phyloP scores from a whole-genome alignment of 163 green algal genomes.

The Scenedesmus sp. region DNA sequence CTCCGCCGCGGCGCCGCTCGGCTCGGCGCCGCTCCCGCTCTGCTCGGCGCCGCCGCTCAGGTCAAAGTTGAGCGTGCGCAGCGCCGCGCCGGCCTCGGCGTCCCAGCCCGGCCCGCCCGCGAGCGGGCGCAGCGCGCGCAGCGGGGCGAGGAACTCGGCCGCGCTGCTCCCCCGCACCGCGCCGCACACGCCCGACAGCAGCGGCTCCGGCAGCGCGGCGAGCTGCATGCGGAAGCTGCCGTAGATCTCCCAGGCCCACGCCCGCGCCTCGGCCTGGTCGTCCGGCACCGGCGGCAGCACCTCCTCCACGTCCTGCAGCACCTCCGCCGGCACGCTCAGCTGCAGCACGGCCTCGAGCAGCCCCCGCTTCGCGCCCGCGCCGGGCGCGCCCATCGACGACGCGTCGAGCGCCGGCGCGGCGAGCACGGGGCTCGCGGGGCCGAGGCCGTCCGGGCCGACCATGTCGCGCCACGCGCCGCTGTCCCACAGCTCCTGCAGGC shows the following conservation, averaged over 20 bases:
- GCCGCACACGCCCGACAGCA: constrained; percentile 57
- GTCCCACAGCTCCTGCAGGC: constrained; percentile 50
- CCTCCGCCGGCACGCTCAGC: constrained; percentile 52
- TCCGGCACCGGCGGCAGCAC: constrained; percentile 38
- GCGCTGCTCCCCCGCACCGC: constrained; percentile 37
- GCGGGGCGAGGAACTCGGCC: constrained; percentile 59
- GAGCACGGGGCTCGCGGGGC: constrained; percentile 29
- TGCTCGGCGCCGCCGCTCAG: too few relatives aligned
- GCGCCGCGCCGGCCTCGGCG: constrained; percentile 55
- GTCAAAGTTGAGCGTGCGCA: constrained; percentile 72
- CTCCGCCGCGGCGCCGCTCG: too few relatives aligned
- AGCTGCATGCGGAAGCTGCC: constrained; percentile 44
- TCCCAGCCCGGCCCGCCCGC: constrained; percentile 63
- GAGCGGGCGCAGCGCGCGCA: constrained; percentile 59
- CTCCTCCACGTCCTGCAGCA: constrained; percentile 51
- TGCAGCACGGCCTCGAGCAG: constrained; percentile 58
- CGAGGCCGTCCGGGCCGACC: constrained; percentile 32
- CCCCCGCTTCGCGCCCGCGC: constrained; percentile 43
- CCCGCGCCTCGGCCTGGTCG: constrained; percentile 28
- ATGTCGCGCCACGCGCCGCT: constrained; percentile 40
- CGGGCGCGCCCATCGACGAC: neutral
- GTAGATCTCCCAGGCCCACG: constrained; percentile 55
- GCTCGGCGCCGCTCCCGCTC: too few relatives aligned
- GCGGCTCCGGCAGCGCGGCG: constrained; percentile 34
- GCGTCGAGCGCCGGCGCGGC: neutral